These are phyloP conservation scores for Tolypocladium sp. DNA, from an alignment of 2,329 filamentous ascomycete species.

Conservation along the genomic window DNA sequence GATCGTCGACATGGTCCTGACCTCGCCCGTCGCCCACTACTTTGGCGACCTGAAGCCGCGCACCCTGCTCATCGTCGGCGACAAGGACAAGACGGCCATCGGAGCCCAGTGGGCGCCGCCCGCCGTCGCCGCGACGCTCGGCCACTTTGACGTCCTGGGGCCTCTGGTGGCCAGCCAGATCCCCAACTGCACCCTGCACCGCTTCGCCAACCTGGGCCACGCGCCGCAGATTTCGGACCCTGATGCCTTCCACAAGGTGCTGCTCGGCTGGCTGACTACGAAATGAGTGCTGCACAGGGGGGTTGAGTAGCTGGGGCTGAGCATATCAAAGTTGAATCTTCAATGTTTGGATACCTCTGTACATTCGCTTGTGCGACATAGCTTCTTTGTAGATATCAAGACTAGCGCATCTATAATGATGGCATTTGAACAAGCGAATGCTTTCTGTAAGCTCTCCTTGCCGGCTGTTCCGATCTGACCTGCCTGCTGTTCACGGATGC, in stretches of 20 bases:
- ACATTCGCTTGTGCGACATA: not conserved
- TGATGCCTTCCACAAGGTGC: constrained; percentile 31
- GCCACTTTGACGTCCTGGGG: constrained; percentile 40
- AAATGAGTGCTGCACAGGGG: not conserved
- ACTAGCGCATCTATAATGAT: not conserved
- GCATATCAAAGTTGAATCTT: not conserved
- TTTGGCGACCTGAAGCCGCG: constrained; percentile 33
- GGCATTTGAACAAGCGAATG: not conserved
- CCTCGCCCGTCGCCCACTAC: constrained; percentile 40
- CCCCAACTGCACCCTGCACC: constrained; percentile 32
- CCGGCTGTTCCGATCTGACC: not conserved
- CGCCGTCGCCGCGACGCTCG: constrained; percentile 32
- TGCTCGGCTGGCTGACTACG: constrained; percentile 32
- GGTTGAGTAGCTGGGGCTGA: not conserved
- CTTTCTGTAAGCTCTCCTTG: not conserved
- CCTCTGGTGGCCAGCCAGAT: constrained; percentile 33
- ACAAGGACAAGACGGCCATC: constrained; percentile 44
- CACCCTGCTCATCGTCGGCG: constrained; percentile 40
- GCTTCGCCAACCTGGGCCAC: constrained; percentile 40
- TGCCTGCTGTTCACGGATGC: not conserved
- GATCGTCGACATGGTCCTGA: constrained; percentile 46
- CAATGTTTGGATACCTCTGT: not conserved
- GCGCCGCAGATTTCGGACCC: constrained; percentile 44
- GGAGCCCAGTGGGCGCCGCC: constrained; percentile 41
- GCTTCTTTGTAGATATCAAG: not conserved